These are phyloP conservation scores for Haplosporangium sp. DNA, from an alignment of 371 early-diverging fungal genomes.

Conservation along the genomic window DNA sequence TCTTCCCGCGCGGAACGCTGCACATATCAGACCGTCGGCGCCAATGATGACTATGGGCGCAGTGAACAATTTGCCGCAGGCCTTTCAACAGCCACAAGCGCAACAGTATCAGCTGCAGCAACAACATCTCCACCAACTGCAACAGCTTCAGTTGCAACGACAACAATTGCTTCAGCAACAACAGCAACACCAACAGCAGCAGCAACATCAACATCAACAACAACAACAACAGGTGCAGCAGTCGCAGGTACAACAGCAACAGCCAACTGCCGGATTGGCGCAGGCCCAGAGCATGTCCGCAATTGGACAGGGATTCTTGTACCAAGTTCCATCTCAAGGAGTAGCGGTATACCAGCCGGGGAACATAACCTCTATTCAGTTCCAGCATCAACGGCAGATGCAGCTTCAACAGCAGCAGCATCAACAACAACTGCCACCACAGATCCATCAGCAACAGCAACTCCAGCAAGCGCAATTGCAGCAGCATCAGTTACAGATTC, in stretches of 20 bases:
- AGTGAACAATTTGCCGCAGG: conserved; percentile 5
- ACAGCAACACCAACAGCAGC: neutral
- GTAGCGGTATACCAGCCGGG: conserved; percentile 6
- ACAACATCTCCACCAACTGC: conserved; percentile 7
- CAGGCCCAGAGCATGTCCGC: conserved; percentile 2
- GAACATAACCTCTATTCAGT: conserved; percentile 2
- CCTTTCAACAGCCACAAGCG: conserved; percentile 3
- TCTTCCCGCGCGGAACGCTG: no score
- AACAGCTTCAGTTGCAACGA: conserved; percentile 6
- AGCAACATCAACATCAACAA: conserved; percentile 12
- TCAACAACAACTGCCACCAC: conserved; percentile 3
- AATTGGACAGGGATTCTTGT: conserved; percentile 6
- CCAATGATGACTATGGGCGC: conserved; percentile 1
- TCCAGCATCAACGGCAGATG: conserved; percentile 13
- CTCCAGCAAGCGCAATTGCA: conserved; percentile 9
- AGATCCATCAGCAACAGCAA: conserved; percentile 5
- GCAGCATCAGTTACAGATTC: neutral
- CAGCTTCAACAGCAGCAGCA: conserved; percentile 9
- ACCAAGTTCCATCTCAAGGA: conserved; percentile 11
- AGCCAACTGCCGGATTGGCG: neutral
- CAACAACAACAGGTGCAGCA: conserved; percentile 14
- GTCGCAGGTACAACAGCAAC: neutral
- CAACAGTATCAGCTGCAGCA: conserved; percentile 6
- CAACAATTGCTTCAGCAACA: neutral
- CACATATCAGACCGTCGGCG: conserved; percentile 1